These are phyloP conservation scores for Kodamaea plutei DNA, from an alignment of 1,139 yeast species.

Conservation along the genomic window DNA sequence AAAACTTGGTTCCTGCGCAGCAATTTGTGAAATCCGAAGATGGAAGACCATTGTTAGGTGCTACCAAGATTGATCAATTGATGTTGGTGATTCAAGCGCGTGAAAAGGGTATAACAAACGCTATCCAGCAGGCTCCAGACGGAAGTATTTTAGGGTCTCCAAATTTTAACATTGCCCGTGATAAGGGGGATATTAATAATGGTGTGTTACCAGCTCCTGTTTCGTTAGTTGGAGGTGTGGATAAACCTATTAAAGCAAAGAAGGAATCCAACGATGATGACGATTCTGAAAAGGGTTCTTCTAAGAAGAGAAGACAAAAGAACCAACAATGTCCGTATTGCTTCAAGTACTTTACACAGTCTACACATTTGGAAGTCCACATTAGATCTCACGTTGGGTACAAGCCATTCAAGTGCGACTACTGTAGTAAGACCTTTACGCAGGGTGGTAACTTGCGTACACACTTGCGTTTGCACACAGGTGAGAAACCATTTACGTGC, in stretches of 20 bases:
- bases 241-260: conserved; percentile 48
- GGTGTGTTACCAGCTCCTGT: conserved; percentile 55
- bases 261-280: conserved; percentile 15
- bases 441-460: conserved; percentile 92
- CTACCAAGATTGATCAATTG: conserved; percentile 83
- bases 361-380: conserved; percentile 77
- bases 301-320: conserved; percentile 39
- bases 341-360: conserved; percentile 64
- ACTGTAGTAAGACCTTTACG: conserved; percentile 77
- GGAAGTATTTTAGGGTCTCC: conserved; percentile 46
- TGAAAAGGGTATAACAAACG: conserved; percentile 63
- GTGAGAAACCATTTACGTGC: conserved; percentile 84
- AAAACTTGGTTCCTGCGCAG: conserved; percentile 39
- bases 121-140: conserved; percentile 59
- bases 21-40: conserved; percentile 48
- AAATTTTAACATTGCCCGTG: conserved; percentile 13
- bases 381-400: conserved; percentile 73
- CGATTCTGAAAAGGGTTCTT: conserved; percentile 16
- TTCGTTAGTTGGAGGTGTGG: conserved; percentile 79
- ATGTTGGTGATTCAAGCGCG: conserved; percentile 89
- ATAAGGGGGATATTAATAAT: conserved; percentile 20
- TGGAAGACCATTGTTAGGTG: conserved; percentile 70
- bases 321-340: conserved; percentile 69
- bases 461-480: conserved; percentile 84
- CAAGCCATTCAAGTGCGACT: conserved; percentile 75